phyloP scores from a whole-genome alignment of 306 rosid genomes.

The Rosa rugosa region DNA sequence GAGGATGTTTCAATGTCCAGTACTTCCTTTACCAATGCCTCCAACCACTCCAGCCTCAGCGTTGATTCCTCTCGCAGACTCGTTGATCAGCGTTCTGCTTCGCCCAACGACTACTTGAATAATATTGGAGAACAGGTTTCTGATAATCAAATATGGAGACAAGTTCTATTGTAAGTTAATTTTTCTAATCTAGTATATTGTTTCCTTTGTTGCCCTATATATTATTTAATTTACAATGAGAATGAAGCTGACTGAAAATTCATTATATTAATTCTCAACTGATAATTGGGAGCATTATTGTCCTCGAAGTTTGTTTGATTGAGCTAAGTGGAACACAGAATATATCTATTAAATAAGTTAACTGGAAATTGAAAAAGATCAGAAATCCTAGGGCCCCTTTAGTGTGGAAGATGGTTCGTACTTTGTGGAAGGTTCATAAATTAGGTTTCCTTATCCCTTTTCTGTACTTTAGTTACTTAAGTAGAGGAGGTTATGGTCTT shows the following conservation, averaged over 20 bases:
- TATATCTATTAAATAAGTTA: conserved; percentile 17
- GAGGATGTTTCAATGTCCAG: conserved; percentile 69
- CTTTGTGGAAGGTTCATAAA: neutral
- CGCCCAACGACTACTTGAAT: conserved; percentile 49
- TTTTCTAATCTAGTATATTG: neutral
- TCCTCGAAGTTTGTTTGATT: conserved; percentile 13
- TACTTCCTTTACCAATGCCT: conserved; percentile 76
- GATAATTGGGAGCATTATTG: conserved; percentile 13
- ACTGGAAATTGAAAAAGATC: neutral
- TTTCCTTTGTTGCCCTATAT: neutral
- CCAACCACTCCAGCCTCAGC: conserved; percentile 75
- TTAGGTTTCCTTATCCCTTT: neutral
- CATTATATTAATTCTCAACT: neutral
- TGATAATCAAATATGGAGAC: conserved; percentile 77
- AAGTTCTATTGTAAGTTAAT: conserved; percentile 65
- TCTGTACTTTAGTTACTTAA: neutral
- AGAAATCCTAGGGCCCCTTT: conserved; percentile 9
- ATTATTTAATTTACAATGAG: neutral
- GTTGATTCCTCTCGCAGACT: conserved; percentile 59
- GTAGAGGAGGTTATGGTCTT: neutral
- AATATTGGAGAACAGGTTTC: conserved; percentile 48
- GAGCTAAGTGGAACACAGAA: conserved; percentile 28
- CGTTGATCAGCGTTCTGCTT: conserved; percentile 40
- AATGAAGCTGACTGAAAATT: neutral
- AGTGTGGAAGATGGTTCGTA: neutral